These are phyloP conservation scores for Trypethelium eluteriae DNA, from an alignment of 495 filamentous ascomycete species.

Conservation along the genomic window DNA sequence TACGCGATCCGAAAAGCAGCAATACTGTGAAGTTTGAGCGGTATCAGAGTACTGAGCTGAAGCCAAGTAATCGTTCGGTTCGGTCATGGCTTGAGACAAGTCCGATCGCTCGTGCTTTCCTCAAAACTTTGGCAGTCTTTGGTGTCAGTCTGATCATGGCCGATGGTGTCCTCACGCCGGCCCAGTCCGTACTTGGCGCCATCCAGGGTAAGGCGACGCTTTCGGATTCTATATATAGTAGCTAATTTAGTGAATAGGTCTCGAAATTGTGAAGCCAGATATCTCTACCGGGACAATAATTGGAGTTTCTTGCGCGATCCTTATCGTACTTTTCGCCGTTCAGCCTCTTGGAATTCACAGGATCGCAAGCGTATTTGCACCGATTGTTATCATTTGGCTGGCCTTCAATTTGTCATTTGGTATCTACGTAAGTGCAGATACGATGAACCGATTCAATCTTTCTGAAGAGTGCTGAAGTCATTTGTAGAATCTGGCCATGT, in stretches of 20 bases:
- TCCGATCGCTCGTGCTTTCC: constrained; percentile 41
- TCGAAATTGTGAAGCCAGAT: constrained; percentile 41
- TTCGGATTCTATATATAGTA: background rate
- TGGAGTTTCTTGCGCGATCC: constrained; percentile 56
- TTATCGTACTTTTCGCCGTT: constrained; percentile 54
- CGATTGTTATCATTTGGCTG: constrained; percentile 63
- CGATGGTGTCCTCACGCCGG: constrained; percentile 63
- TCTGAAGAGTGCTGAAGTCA: background rate
- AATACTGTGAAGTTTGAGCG: constrained; percentile 48
- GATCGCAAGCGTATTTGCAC: constrained; percentile 53
- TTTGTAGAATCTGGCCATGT: constrained; percentile 48
- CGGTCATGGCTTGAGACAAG: constrained; percentile 53
- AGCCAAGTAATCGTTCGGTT: constrained; percentile 43
- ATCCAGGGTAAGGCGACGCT: constrained; percentile 45
- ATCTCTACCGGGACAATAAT: constrained; percentile 50
- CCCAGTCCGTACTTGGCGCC: constrained; percentile 63
- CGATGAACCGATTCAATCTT: background rate
- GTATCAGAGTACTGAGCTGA: constrained; percentile 47
- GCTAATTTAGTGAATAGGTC: constrained; percentile 15
- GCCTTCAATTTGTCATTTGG: constrained; percentile 55
- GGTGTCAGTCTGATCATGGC: constrained; percentile 63
- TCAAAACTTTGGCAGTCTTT: constrained; percentile 62
- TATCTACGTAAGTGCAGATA: constrained; percentile 42
- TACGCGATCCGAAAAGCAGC: constrained; percentile 27
- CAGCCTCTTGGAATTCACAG: constrained; percentile 61